A percentile compares a stretch with the other conserved stretches of the same genome.
Evolutionary conservation across 2,329 filamentous ascomycete genomes (phyloP).

Genomic region (Ascomycota sp.): DNA sequence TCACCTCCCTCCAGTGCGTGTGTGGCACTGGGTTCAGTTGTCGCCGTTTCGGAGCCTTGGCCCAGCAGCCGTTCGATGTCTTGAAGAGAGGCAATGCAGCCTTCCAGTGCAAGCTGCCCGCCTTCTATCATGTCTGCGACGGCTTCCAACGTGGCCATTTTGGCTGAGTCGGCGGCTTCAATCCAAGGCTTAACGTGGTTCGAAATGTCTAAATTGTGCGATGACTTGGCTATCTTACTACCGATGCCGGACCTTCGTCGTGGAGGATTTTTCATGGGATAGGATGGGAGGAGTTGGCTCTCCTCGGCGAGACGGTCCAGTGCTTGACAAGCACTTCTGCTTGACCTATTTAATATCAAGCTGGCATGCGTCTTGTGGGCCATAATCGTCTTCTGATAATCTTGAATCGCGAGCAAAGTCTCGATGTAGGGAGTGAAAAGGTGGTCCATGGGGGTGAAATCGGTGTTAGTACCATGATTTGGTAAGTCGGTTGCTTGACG

Average conservation of each 20-base stretch:
- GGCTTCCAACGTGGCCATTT: conserved; percentile 34
- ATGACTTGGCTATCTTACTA: conserved; percentile 18
- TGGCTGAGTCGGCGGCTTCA: conserved; percentile 37
- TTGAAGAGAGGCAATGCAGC: conserved; percentile 26
- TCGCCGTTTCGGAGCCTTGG: conserved; percentile 6
- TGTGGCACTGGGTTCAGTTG: conserved; percentile 5
- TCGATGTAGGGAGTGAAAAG: conserved; percentile 37
- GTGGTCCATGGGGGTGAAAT: conserved; percentile 12
- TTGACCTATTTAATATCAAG: conserved; percentile 25
- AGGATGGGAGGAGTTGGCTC: conserved; percentile 36
- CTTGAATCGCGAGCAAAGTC: conserved; percentile 28
- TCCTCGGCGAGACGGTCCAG: conserved; percentile 37
- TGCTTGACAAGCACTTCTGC: conserved; percentile 26
- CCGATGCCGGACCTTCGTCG: conserved; percentile 20
- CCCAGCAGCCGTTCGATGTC: conserved; percentile 29
- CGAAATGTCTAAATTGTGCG: conserved; percentile 18
- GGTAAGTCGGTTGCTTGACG: conserved; percentile 3
- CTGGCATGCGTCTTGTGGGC: conserved; percentile 38
- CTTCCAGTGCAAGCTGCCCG: conserved; percentile 34
- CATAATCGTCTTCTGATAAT: conserved; percentile 34
- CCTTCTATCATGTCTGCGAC: conserved; percentile 39
- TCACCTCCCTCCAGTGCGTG: conserved; percentile 9
- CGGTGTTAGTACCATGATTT: conserved; percentile 3
- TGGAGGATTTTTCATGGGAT: conserved; percentile 20
- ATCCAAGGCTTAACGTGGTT: conserved; percentile 35